Conservation (phyloP, 768 basidiomycete species). For the Boletellus ananiceps region DNA sequence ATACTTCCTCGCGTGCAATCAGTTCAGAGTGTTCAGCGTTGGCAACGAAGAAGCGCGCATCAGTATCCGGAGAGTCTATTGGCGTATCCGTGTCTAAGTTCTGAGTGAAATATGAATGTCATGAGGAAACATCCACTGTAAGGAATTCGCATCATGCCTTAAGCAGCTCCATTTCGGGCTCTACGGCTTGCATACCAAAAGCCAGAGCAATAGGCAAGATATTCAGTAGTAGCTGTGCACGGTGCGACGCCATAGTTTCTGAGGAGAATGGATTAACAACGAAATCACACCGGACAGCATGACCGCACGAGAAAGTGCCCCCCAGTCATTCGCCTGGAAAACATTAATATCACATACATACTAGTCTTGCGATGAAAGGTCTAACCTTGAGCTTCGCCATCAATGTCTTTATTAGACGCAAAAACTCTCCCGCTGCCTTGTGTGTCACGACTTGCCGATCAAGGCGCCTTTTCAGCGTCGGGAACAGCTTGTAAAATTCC, state of each 20-base stretch:
- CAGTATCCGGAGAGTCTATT: constrained; percentile 36
- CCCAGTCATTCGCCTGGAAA: constrained; percentile 57
- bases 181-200: constrained; percentile 44
- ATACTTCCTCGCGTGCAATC: constrained; percentile 9
- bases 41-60: constrained; percentile 34
- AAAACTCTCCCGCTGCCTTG: constrained; percentile 46
- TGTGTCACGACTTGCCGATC: constrained; percentile 48
- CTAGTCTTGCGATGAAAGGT: not conserved
- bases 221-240: constrained; percentile 37
- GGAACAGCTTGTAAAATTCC: constrained; percentile 53
- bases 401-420: constrained; percentile 52
- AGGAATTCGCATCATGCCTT: constrained; percentile 35
- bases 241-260: constrained; percentile 48
- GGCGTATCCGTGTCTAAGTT: constrained; percentile 50
- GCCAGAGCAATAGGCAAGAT: constrained; percentile 45
- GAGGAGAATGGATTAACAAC: not conserved
- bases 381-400: constrained; percentile 63
- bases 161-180: constrained; percentile 42
- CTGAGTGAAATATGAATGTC: constrained; percentile 24
- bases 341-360: not conserved
- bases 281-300: not conserved
- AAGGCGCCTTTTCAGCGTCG: constrained; percentile 40
- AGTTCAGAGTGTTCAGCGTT: constrained; percentile 11
- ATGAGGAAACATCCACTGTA: not conserved
- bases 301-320: constrained; percentile 50